These are phyloP conservation scores for Firmiana major DNA, from an alignment of 345 rosid species.

Conservation along the genomic window DNA sequence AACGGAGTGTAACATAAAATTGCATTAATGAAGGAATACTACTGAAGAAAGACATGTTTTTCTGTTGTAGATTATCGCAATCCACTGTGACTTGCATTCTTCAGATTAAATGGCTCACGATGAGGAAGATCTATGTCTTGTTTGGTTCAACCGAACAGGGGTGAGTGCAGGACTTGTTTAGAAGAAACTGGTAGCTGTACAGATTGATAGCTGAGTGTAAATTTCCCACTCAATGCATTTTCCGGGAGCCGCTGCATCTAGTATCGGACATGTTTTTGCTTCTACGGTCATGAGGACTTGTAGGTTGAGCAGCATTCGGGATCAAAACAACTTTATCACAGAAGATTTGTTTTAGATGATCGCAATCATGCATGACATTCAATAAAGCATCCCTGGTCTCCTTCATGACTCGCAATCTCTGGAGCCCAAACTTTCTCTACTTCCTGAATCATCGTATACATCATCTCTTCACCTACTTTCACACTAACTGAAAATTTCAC, in stretches of 20 bases:
- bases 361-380: constrained; percentile 64
- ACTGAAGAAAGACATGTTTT: constrained; percentile 49
- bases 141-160: constrained; percentile 50
- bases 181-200: constrained; percentile 48
- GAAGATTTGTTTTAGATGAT: constrained; percentile 45
- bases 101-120: constrained; percentile 29
- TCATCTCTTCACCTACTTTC: constrained; percentile 55
- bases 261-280: constrained; percentile 76
- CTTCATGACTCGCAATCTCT: constrained; percentile 53
- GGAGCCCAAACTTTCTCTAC: constrained; percentile 62
- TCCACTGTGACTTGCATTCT: constrained; percentile 25
- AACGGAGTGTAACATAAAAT: no score
- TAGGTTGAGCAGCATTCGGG: constrained; percentile 84
- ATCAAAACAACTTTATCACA: constrained; percentile 56
- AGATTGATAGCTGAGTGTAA: no score
- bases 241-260: constrained; percentile 63
- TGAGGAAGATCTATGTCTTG: constrained; percentile 48
- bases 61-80: constrained; percentile 47
- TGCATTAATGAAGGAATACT: constrained; percentile 30
- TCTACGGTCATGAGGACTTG: constrained; percentile 69
- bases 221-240: constrained; percentile 38
- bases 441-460: constrained; percentile 51
- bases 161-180: constrained; percentile 58
- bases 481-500: constrained; percentile 62
- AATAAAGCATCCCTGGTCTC: constrained; percentile 68